These are phyloP conservation scores for Starmerella roubikii DNA, from an alignment of 805 yeast genomes.

Conservation along the genomic window DNA sequence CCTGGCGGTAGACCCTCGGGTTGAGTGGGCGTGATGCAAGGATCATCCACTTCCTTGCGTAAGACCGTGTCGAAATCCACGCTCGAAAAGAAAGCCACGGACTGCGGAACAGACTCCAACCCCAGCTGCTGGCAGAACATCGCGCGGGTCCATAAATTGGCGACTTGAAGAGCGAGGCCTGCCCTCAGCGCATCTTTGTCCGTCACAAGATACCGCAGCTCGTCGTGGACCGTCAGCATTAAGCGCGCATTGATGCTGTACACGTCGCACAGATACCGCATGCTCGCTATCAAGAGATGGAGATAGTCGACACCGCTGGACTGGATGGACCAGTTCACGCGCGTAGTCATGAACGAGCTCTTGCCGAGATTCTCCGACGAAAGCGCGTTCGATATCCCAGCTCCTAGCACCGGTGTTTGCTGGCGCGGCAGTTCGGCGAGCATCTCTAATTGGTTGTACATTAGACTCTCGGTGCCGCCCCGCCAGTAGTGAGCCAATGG, in stretches of 20 bases:
- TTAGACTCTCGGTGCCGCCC: constrained; percentile 92
- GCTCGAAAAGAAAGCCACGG: constrained; percentile 89
- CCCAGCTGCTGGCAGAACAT: constrained; percentile 90
- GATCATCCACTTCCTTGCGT: constrained; percentile 84
- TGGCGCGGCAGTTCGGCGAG: constrained; percentile 76
- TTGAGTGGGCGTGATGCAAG: constrained; percentile 84
- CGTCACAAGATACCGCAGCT: constrained; percentile 65
- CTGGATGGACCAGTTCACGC: constrained; percentile 97
- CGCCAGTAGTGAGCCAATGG: constrained; percentile 25
- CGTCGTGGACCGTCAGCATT: constrained; percentile 87
- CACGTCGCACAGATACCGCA: constrained; percentile 63
- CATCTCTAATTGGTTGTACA: constrained; percentile 76
- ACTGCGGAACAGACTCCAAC: constrained; percentile 76
- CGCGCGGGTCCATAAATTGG: constrained; percentile 92
- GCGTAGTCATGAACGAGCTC: constrained; percentile 59
- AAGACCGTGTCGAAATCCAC: constrained; percentile 81
- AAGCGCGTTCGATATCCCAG: constrained; percentile 81
- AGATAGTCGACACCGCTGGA: constrained; percentile 95
- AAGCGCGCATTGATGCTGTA: constrained; percentile 64
- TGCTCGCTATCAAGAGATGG: constrained; percentile 68
- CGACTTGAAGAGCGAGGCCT: constrained; percentile 72
- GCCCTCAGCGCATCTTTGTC: constrained; percentile 62
- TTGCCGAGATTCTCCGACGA: constrained; percentile 50
- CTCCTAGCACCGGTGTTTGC: constrained; percentile 81
- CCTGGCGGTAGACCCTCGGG: constrained; percentile 62